Conservation (phyloP, 129 eudicot genomes). For the Saussurea involucrata region DNA sequence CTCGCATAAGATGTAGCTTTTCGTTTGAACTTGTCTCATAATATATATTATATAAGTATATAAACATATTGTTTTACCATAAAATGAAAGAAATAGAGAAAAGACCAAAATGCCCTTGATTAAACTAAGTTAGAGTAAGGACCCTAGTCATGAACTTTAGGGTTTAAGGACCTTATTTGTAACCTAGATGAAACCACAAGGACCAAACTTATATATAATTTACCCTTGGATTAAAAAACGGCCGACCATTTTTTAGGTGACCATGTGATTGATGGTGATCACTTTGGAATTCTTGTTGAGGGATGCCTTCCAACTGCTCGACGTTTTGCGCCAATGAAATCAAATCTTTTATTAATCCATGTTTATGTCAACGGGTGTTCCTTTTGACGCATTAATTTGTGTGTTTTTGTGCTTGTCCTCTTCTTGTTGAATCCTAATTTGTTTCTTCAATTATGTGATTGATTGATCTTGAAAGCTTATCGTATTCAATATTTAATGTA, state of each 20-base stretch:
- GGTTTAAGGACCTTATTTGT: too few relatives aligned
- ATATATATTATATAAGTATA: too few relatives aligned
- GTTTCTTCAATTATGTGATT: conserved; percentile 9
- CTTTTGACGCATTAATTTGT: conserved; percentile 25
- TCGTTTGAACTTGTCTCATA: too few relatives aligned
- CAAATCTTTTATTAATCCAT: conserved; percentile 6
- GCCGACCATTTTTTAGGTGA: conserved; percentile 28
- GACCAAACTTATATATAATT: neutral
- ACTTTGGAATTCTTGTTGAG: conserved; percentile 21
- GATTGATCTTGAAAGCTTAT: neutral
- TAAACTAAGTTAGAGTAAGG: too few relatives aligned
- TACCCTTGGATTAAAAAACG: conserved; percentile 6
- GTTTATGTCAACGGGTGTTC: conserved; percentile 29
- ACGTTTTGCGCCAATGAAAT: conserved; percentile 24
- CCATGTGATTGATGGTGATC: conserved; percentile 35
- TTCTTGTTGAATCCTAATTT: conserved; percentile 6
- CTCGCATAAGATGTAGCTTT: too few relatives aligned
- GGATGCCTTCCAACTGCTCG: conserved; percentile 27
- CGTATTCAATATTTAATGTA: neutral
- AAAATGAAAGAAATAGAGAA: too few relatives aligned
- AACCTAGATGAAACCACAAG: too few relatives aligned
- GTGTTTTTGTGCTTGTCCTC: conserved; percentile 16
- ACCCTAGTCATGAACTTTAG: too few relatives aligned
- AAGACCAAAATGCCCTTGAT: too few relatives aligned
- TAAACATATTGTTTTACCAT: too few relatives aligned